Conservation (phyloP, 163 green algal genomes). For the Chlamydomonas reinhardtii region DNA sequence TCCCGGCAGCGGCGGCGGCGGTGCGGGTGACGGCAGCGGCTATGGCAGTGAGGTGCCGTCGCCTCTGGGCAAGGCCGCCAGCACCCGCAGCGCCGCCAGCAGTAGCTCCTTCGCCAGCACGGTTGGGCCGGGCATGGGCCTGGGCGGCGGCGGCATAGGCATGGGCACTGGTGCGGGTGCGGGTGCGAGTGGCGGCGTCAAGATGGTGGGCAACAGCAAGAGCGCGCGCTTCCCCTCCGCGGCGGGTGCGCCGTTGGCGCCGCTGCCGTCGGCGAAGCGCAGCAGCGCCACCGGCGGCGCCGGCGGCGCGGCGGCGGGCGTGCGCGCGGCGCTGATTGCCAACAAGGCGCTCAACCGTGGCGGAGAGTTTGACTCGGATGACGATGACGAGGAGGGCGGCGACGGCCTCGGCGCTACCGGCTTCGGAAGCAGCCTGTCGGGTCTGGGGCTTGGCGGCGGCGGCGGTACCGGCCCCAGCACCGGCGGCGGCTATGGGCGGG, state of each 20-base stretch:
- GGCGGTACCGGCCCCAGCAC: no score
- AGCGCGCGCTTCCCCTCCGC: slow-evolving; percentile 4
- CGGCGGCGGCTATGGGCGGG: neutral
- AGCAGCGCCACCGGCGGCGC: neutral
- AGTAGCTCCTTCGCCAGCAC: neutral
- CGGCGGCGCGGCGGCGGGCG: neutral
- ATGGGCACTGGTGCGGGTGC: neutral
- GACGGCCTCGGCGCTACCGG: neutral
- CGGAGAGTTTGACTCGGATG: slow-evolving; percentile 36
- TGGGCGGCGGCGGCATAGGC: neutral
- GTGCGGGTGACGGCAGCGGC: no score
- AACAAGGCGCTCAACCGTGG: neutral
- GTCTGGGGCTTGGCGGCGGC: neutral
- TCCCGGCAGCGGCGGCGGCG: no score
- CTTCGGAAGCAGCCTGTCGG: neutral
- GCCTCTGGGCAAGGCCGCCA: neutral
- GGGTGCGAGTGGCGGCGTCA: neutral
- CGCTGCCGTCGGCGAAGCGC: neutral
- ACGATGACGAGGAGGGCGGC: neutral
- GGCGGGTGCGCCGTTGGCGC: no score
- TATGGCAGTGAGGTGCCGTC: neutral
- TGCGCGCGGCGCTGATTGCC: neutral
- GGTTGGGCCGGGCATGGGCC: neutral
- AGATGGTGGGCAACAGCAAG: neutral
- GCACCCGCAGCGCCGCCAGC: neutral